Conservation (phyloP, 2,329 filamentous ascomycete species). For the Dactylellina haptotyla region DNA sequence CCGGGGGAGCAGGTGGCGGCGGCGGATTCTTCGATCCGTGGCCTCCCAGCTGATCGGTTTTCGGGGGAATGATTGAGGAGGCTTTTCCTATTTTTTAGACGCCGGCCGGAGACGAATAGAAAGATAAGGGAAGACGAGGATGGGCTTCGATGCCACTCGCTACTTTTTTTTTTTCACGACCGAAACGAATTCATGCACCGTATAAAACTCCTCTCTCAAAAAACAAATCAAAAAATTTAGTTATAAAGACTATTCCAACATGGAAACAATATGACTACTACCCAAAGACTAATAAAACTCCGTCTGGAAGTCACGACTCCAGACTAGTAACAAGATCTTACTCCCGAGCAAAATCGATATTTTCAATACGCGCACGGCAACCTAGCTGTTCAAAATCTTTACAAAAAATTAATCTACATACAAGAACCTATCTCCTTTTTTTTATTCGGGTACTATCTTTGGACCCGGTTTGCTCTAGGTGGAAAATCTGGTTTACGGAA, state of each 20-base stretch:
- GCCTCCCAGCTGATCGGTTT: conserved; percentile 16
- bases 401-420: too few species aligned
- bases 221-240: conserved; percentile 7
- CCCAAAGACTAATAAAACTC: too few species aligned
- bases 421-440: too few species aligned
- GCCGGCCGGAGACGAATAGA: not conserved
- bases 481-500: too few species aligned
- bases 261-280: too few species aligned
- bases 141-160: conserved; percentile 22
- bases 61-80: not conserved
- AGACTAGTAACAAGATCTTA: too few species aligned
- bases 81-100: not conserved
- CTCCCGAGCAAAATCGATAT: too few species aligned
- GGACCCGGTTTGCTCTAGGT: too few species aligned
- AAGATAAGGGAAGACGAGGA: conserved; percentile 3
- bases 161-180: conserved; percentile 46
- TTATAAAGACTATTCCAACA: not conserved
- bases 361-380: too few species aligned
- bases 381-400: too few species aligned
- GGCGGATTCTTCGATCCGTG: conserved; percentile 43
- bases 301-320: too few species aligned
- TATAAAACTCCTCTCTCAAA: conserved; percentile 39
- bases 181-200: conserved; percentile 35
- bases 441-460: too few species aligned
- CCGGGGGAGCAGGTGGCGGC: not conserved